These are phyloP conservation scores for Candida hispaniensis DNA, from an alignment of 805 yeast genomes.

Conservation along the genomic window DNA sequence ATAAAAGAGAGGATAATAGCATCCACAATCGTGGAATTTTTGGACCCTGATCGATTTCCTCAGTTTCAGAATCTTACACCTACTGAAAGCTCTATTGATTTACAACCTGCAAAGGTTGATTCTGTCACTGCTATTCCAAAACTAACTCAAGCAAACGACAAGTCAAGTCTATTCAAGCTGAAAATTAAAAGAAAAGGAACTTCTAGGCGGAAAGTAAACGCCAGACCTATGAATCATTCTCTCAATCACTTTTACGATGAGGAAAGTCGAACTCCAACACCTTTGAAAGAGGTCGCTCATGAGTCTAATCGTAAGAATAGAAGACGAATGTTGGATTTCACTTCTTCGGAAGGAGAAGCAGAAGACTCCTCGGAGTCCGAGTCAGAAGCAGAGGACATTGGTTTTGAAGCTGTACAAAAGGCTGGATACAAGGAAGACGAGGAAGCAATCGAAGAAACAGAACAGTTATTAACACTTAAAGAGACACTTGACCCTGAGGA, in stretches of 20 bases:
- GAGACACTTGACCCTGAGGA: constrained; percentile 20
- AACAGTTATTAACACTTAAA: constrained; percentile 7
- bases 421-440: constrained; percentile 27
- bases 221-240: constrained; percentile 26
- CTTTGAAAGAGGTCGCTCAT: constrained; percentile 13
- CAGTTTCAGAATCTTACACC: constrained; percentile 5
- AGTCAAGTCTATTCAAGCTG: constrained; percentile 6
- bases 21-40: constrained; percentile 50
- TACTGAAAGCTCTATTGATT: not conserved
- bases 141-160: not conserved
- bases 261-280: constrained; percentile 18
- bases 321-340: constrained; percentile 9
- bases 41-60: constrained; percentile 37
- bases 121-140: constrained; percentile 1
- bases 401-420: constrained; percentile 39
- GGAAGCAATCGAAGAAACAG: constrained; percentile 15
- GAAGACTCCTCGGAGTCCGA: constrained; percentile 2
- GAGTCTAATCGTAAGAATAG: constrained; percentile 4
- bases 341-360: constrained; percentile 6
- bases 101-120: constrained; percentile 3
- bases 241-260: constrained; percentile 25
- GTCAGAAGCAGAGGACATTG: constrained; percentile 31
- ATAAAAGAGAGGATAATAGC: constrained; percentile 63
- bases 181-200: constrained; percentile 22
- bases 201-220: constrained; percentile 11